Base-by-base conservation (phyloP, 352 stramenopile genomes). In the Plasmopara halstedii region DNA sequence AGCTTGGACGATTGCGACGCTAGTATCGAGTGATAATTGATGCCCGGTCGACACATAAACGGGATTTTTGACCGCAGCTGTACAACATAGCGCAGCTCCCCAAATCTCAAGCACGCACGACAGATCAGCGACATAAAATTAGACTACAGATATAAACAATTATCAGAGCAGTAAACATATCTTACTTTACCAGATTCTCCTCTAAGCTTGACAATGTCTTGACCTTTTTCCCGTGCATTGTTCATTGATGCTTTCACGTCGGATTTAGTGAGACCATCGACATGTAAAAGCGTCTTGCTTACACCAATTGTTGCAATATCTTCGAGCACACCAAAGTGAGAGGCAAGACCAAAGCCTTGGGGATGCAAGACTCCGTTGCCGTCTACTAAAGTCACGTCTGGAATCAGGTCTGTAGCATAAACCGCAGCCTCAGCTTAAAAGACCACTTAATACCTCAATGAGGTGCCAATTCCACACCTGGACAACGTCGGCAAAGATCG, bases 301-400 rank as follows among this genome's bases (percentile, higher is more conserved):
- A 97, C 74, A 5, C 94, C 92, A 37, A 98, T 85, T 0, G 87
- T 97, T 3, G 85, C 83, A 36, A 97, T 81, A n/a, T 67, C 61
- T 32, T 75, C 76, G 6, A 94, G 64, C 18, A 97, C 88, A 14
- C 92, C 92, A 26, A 98, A 80, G 64, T 97, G 92, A 23, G 81
- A 97, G 10, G 94, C 94, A 2, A 98, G 69, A 4, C 94, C 92
- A 48, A 96, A 96, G 32, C 83, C 74, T 29, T 91, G 66, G 10
- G 88, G 83, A 47, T 98, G 94, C 42, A 93, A 60, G 14, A 88
- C 46, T 19, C 81, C 81, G 33, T 93, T 93, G 17, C 94, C 94
- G 60, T 98, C 94, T 3, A 98, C 93, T 13, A 98, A 63, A 23
- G 89, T 87, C 21, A 97, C 71, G 27, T 94, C 67, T 17, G 94